phyloP scores from a whole-genome alignment of 2,329 filamentous ascomycete species.

The Colletotrichum tamarilloi region DNA sequence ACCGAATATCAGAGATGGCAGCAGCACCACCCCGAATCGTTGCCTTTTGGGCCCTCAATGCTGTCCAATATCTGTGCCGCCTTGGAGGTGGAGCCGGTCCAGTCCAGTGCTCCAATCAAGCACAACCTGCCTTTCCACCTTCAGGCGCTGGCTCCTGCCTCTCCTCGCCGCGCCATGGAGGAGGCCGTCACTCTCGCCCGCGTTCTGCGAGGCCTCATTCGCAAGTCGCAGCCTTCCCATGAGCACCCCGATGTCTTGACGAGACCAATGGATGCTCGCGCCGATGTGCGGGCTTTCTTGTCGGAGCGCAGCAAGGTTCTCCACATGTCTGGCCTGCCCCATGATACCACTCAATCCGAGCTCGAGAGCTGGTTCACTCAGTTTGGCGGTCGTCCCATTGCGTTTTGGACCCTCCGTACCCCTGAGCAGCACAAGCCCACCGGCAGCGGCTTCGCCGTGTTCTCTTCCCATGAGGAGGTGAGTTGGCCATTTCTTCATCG shows the following conservation, averaged over 20 bases:
- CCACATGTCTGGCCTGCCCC: slow-evolving; percentile 96
- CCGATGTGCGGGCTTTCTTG: slow-evolving; percentile 95
- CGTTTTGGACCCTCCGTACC: slow-evolving; percentile 97
- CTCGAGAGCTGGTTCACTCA: slow-evolving; percentile 99
- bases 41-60: slow-evolving; percentile 95
- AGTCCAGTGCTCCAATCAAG: slow-evolving; percentile 97
- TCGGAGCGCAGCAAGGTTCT: slow-evolving; percentile 97
- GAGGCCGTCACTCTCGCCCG: slow-evolving; percentile 94
- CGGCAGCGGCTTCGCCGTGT: slow-evolving; percentile 96
- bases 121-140: slow-evolving; percentile 98
- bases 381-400: slow-evolving; percentile 96
- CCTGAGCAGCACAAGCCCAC: slow-evolving; percentile 99
- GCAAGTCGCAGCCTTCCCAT: slow-evolving; percentile 93
- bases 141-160: slow-evolving; percentile 94
- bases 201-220: slow-evolving; percentile 90
- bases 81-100: slow-evolving; percentile 96
- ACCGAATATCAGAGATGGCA: slow-evolving; percentile 99
- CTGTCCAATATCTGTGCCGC: slow-evolving; percentile 98
- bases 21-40: slow-evolving; percentile 95
- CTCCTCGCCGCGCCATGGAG: slow-evolving; percentile 95
- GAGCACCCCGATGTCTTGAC: slow-evolving; percentile 96
- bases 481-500: slow-evolving; percentile 47
- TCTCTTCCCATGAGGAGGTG: slow-evolving; percentile 99
- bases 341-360: slow-evolving; percentile 98
- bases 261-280: slow-evolving; percentile 94